A percentile compares a stretch with the other conserved stretches of the same genome.
These are phyloP conservation scores for Fusarium nanum DNA, from an alignment of 2,329 filamentous ascomycete genomes.

Conservation along the genomic window DNA sequence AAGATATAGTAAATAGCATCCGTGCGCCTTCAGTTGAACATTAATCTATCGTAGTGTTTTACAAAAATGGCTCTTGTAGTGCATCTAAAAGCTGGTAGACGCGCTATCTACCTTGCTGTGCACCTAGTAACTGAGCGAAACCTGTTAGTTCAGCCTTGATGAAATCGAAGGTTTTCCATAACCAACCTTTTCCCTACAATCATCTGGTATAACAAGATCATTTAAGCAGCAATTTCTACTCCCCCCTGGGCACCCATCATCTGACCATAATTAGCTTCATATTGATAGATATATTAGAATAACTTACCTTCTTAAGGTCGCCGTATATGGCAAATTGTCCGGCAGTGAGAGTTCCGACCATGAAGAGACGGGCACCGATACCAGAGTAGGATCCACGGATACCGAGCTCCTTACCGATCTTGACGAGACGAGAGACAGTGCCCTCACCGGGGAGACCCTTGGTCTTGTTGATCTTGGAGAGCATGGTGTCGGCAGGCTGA, in stretches of 20 bases:
- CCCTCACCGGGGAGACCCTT: slow-evolving; percentile 88
- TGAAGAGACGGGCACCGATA: slow-evolving; percentile 77
- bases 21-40: slow-evolving; percentile 4
- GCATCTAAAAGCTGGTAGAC: too few relatives aligned
- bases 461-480: slow-evolving; percentile 97
- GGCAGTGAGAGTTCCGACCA: slow-evolving; percentile 78
- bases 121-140: slow-evolving; percentile 41
- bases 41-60: slow-evolving; percentile 13
- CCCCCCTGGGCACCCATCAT: background rate
- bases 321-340: slow-evolving; percentile 93
- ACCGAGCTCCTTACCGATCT: slow-evolving; percentile 89
- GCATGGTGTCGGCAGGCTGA: slow-evolving; percentile 93
- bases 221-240: too few relatives aligned
- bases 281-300: too few relatives aligned
- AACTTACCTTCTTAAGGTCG: slow-evolving; percentile 53
- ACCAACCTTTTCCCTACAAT: too few relatives aligned
- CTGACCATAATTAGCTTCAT: background rate
- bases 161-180: too few relatives aligned
- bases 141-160: too few relatives aligned
- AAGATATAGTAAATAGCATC: slow-evolving; percentile 1
- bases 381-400: slow-evolving; percentile 81
- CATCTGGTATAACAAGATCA: too few relatives aligned
- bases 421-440: slow-evolving; percentile 82
- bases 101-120: background rate
- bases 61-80: slow-evolving; percentile 12